Percentiles rank a stretch among this genome's conserved stretches.
Evolutionary conservation across 345 rosid genomes (phyloP).

Genomic region (Acer campestre): DNA sequence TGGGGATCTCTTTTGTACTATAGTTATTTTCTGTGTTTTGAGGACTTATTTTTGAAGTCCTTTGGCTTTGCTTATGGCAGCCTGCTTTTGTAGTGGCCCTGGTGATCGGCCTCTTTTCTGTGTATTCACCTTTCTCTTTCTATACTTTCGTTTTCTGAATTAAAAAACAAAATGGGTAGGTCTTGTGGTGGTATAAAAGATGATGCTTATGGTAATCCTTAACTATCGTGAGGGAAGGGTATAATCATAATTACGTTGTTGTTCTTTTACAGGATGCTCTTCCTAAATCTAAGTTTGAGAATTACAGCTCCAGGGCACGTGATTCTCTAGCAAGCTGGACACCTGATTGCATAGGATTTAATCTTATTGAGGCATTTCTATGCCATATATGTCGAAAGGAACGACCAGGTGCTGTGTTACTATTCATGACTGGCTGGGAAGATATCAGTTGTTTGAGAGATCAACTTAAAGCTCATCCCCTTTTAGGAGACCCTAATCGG

Average conservation of each 20-base stretch:
- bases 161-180: neutral
- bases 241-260: constrained; percentile 8
- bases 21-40: neutral
- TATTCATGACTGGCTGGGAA: constrained; percentile 99
- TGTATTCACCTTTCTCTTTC: neutral
- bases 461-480: constrained; percentile 96
- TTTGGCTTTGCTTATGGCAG: neutral
- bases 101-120: neutral
- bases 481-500: constrained; percentile 96
- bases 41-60: neutral
- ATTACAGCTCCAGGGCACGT: constrained; percentile 78
- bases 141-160: neutral
- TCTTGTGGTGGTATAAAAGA: neutral
- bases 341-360: constrained; percentile 94
- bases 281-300: constrained; percentile 78
- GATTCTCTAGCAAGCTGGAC: constrained; percentile 91
- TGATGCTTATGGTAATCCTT: neutral
- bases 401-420: constrained; percentile 88
- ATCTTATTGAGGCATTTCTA: constrained; percentile 91
- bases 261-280: constrained; percentile 78
- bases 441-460: constrained; percentile 91
- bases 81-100: neutral
- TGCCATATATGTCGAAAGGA: constrained; percentile 98
- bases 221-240: neutral
- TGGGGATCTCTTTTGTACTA: neutral